Evolutionary conservation across 306 rosid species (phyloP).

Genomic region (Glycine tomentella): DNA sequence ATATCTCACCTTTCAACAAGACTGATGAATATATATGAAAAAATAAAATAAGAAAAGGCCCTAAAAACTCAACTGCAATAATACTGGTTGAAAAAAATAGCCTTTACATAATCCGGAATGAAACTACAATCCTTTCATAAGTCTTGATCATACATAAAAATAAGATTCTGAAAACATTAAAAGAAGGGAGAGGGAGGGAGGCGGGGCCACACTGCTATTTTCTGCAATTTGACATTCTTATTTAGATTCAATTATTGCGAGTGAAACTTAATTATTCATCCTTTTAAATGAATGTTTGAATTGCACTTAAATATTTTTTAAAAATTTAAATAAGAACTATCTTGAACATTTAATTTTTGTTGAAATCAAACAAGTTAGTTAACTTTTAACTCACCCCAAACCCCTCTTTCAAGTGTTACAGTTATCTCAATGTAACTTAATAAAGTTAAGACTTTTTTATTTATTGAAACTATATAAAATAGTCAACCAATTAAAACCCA

Average conservation of each 20-base stretch:
- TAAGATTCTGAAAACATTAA: neutral
- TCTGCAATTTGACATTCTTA: neutral
- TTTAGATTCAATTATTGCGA: constrained; percentile 4
- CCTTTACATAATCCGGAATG: too few species aligned
- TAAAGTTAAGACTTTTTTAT: neutral
- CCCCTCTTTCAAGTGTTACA: neutral
- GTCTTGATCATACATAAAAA: neutral
- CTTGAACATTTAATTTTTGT: neutral
- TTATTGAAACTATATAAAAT: neutral
- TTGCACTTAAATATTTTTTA: neutral
- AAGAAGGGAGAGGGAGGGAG: neutral
- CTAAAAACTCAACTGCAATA: neutral
- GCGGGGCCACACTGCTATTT: neutral
- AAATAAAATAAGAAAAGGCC: neutral
- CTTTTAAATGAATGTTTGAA: neutral
- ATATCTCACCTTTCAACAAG: neutral
- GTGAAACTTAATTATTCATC: neutral
- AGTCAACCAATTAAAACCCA: neutral
- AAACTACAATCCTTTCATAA: neutral
- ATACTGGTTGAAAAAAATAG: neutral
- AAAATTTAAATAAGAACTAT: neutral
- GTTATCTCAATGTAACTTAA: neutral
- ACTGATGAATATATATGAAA: neutral
- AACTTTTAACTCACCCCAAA: neutral
- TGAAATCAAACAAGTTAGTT: neutral